Conservation (phyloP, 257 asterid genomes). For the Verbascum thapsus region DNA sequence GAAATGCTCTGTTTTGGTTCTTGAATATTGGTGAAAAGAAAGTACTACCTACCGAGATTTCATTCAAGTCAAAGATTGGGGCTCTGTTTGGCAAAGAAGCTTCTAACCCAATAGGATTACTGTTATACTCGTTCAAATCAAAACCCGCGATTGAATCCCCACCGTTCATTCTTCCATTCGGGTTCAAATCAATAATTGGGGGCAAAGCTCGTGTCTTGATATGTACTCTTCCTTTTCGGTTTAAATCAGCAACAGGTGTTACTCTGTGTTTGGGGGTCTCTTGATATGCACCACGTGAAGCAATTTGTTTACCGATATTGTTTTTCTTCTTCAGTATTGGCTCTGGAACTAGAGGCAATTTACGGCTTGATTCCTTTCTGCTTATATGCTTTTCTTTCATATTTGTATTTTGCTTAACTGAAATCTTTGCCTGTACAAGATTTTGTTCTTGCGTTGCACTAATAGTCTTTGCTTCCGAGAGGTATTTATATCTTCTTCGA, state of each 20-base stretch:
- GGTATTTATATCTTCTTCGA: constrained; percentile 51
- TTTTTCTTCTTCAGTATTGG: constrained; percentile 40
- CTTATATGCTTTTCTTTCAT: constrained; percentile 28
- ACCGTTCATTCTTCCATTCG: constrained; percentile 40
- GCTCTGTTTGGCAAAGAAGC: constrained; percentile 50
- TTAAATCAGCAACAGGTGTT: constrained; percentile 31
- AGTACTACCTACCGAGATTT: constrained; percentile 81
- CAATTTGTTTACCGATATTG: constrained; percentile 37
- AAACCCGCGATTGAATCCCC: constrained; percentile 36
- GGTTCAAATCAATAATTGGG: constrained; percentile 38
- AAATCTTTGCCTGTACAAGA: constrained; percentile 18
- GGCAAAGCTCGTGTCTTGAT: constrained; percentile 35
- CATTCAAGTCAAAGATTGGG: constrained; percentile 81
- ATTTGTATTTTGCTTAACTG: constrained; percentile 32
- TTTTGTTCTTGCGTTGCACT: constrained; percentile 36
- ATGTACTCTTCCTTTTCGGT: constrained; percentile 40
- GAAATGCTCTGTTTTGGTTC: too few species aligned
- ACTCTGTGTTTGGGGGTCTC: constrained; percentile 27
- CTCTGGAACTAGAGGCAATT: constrained; percentile 44
- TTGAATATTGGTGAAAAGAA: too few species aligned
- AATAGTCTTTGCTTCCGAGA: constrained; percentile 39
- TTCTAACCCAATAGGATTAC: constrained; percentile 41
- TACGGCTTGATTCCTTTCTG: constrained; percentile 39
- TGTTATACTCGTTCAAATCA: constrained; percentile 60
- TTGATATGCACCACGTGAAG: constrained; percentile 14